phyloP scores from a whole-genome alignment of 225 moss, liverwort and hornwort species.

The Bryum argenteum region DNA sequence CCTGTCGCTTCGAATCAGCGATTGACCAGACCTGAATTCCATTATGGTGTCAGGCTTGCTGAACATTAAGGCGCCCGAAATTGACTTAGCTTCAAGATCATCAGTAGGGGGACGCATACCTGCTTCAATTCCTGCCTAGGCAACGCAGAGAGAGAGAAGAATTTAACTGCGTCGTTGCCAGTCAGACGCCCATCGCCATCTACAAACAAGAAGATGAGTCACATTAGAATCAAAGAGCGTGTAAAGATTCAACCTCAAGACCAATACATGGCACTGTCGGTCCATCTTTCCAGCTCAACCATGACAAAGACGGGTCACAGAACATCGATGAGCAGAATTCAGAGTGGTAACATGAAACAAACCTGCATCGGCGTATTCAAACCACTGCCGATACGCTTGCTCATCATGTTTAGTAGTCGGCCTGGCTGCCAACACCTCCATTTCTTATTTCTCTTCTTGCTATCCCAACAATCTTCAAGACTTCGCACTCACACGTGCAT shows the following conservation, averaged over 20 bases:
- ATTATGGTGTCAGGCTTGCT: constrained; percentile 1
- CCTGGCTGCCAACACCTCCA: constrained; percentile 76
- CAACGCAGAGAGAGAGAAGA: constrained; percentile 84
- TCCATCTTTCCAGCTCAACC: not conserved
- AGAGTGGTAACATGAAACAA: not conserved
- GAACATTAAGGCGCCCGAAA: not conserved
- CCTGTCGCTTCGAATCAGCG: constrained; percentile 89
- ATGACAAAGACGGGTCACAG: no score
- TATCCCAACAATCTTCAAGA: not conserved
- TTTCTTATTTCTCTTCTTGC: constrained; percentile 17
- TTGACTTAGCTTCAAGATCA: not conserved
- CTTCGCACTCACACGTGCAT: constrained; percentile 20
- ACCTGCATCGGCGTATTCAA: constrained; percentile 96
- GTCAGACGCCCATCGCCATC: constrained; percentile 93
- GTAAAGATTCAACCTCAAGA: not conserved
- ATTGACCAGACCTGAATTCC: constrained; percentile 83
- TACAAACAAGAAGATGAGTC: constrained; percentile 29
- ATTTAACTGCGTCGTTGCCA: constrained; percentile 96
- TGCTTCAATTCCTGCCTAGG: constrained; percentile 88
- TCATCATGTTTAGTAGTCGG: constrained; percentile 80
- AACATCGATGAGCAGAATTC: no score
- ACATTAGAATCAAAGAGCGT: not conserved
- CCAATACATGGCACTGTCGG: not conserved
- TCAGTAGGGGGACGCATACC: constrained; percentile 35
- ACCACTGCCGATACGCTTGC: constrained; percentile 82